A percentile compares a stretch with the other conserved stretches of the same genome.
Evolutionary conservation across 2,329 filamentous ascomycete genomes (phyloP).

Genomic region (Apiospora koreana): DNA sequence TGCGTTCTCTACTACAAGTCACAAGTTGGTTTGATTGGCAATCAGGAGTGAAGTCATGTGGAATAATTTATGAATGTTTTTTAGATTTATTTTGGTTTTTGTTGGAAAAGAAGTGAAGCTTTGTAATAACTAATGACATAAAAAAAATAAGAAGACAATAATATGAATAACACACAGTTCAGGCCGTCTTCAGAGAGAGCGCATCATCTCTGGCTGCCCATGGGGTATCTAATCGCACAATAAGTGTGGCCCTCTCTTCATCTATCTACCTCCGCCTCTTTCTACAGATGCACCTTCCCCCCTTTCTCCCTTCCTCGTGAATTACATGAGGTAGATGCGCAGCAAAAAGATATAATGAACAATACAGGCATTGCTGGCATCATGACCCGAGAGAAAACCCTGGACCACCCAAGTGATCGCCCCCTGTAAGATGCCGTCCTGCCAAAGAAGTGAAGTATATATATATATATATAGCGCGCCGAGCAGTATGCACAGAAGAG

Average conservation of each 20-base stretch:
- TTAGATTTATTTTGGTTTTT: neutral
- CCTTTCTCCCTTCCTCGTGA: neutral
- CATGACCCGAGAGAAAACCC: neutral
- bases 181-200: constrained; percentile 3
- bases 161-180: neutral
- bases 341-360: neutral
- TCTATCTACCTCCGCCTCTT: neutral
- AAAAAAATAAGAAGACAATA: neutral
- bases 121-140: neutral
- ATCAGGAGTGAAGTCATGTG: neutral
- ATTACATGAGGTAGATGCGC: neutral
- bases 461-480: neutral
- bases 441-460: constrained; percentile 7
- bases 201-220: constrained; percentile 1
- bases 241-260: neutral
- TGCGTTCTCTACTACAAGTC: neutral
- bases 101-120: neutral
- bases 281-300: neutral
- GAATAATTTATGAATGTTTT: neutral
- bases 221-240: constrained; percentile 9
- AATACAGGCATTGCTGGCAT: constrained; percentile 6
- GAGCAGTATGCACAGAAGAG: neutral
- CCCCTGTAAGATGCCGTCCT: neutral
- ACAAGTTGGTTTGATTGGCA: neutral
- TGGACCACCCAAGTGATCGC: neutral